Conservation (phyloP, 2,329 filamentous ascomycete species). For the Cryoendolithus antarcticus region DNA sequence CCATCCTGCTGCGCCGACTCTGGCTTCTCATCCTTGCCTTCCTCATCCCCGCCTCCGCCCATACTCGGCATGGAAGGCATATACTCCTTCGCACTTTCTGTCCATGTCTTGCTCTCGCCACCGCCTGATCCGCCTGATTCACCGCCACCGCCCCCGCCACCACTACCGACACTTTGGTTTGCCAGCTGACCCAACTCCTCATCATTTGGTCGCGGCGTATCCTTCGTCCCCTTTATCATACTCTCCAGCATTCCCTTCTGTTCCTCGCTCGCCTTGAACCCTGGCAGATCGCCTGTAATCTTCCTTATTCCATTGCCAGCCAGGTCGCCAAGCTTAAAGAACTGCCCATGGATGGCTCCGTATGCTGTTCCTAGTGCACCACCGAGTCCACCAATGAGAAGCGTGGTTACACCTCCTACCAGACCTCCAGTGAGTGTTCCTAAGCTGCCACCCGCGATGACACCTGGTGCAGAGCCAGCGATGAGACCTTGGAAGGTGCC, state of each 20-base stretch:
- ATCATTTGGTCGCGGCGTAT: too few species aligned
- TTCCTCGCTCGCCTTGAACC: constrained; percentile 18
- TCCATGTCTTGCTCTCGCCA: too few species aligned
- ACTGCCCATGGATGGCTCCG: constrained; percentile 17
- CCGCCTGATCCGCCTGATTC: too few species aligned
- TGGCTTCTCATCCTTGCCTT: too few species aligned
- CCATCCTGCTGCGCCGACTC: too few species aligned
- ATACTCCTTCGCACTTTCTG: too few species aligned
- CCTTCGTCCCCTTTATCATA: constrained; percentile 19
- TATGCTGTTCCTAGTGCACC: constrained; percentile 12
- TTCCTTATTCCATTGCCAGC: constrained; percentile 14
- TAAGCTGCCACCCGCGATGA: constrained; percentile 15
- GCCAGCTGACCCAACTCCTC: too few species aligned
- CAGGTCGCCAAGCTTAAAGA: constrained; percentile 17
- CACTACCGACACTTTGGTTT: too few species aligned
- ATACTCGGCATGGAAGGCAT: too few species aligned
- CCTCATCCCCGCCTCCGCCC: too few species aligned
- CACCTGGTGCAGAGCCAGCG: constrained; percentile 19
- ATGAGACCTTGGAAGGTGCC: constrained; percentile 20
- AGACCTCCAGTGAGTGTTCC: constrained; percentile 20
- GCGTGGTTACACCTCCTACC: constrained; percentile 16
- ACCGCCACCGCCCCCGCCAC: too few species aligned
- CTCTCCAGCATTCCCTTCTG: constrained; percentile 21
- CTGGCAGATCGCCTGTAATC: constrained; percentile 17
- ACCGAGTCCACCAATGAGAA: constrained; percentile 18